Evolutionary conservation across 768 basidiomycete genomes (phyloP).

Genomic region (Melanogaster broomeanus): DNA sequence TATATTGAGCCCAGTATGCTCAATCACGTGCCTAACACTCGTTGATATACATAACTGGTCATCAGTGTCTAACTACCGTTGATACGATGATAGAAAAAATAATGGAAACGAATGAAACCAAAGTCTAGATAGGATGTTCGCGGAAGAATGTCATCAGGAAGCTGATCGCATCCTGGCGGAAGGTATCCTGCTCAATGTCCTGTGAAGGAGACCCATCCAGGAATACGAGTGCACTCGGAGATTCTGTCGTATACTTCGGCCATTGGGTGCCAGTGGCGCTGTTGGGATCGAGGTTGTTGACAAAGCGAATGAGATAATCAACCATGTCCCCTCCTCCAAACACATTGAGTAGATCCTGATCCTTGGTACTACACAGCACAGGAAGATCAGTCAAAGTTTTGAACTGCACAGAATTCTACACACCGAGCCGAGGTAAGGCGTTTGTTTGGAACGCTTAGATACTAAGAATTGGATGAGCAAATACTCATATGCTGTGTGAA

Average conservation of each 20-base stretch:
- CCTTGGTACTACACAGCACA: constrained; percentile 1
- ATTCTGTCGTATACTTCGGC: constrained; percentile 17
- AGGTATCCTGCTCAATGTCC: constrained; percentile 19
- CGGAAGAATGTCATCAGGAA: constrained; percentile 6
- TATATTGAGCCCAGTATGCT: too few relatives aligned
- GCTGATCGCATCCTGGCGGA: constrained; percentile 16
- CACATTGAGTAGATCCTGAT: constrained; percentile 2
- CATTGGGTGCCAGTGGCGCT: constrained; percentile 16
- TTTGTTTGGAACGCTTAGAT: background rate
- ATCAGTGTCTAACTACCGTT: too few relatives aligned
- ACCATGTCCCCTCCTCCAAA: constrained; percentile 3
- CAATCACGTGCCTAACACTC: too few relatives aligned
- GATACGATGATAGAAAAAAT: background rate
- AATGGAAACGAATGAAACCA: background rate
- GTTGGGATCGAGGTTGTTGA: constrained; percentile 23
- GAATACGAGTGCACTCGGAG: constrained; percentile 21
- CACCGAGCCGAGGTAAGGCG: constrained; percentile 1
- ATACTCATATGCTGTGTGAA: background rate
- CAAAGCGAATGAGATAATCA: constrained; percentile 27
- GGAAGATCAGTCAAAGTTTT: background rate
- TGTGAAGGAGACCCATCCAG: constrained; percentile 15
- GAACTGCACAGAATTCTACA: background rate
- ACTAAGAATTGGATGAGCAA: background rate
- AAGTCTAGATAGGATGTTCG: constrained; percentile 7
- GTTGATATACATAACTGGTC: too few relatives aligned